These are phyloP conservation scores for Solanum tarijense DNA, from an alignment of 257 asterid genomes.

Conservation along the genomic window DNA sequence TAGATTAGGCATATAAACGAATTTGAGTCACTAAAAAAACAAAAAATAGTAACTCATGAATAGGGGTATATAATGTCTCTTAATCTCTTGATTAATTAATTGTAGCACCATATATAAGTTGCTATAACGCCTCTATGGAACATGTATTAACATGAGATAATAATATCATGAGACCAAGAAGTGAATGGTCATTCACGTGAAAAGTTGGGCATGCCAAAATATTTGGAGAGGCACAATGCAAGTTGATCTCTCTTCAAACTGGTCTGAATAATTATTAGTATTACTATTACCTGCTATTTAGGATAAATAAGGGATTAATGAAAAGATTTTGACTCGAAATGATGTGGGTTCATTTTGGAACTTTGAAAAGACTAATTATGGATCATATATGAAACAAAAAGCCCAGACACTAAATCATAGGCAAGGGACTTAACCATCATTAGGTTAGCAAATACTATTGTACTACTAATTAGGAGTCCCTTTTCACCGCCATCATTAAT, in stretches of 20 bases:
- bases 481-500: background rate
- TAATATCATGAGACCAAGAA: background rate
- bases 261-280: background rate
- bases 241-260: background rate
- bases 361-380: background rate
- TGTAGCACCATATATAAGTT: background rate
- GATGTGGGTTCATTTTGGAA: background rate
- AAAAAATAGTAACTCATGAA: background rate
- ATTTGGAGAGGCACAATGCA: background rate
- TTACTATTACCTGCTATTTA: background rate
- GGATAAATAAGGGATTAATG: background rate
- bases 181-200: background rate
- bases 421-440: background rate
- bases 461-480: background rate
- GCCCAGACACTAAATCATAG: background rate
- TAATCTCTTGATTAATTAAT: background rate
- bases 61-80: background rate
- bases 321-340: background rate
- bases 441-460: background rate
- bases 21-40: background rate
- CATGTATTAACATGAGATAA: background rate
- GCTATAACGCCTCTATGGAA: background rate
- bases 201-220: background rate
- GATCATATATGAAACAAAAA: background rate
- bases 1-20: too few relatives aligned